Conservation (phyloP, 441 rosid genomes). For the Populus hybrid region DNA sequence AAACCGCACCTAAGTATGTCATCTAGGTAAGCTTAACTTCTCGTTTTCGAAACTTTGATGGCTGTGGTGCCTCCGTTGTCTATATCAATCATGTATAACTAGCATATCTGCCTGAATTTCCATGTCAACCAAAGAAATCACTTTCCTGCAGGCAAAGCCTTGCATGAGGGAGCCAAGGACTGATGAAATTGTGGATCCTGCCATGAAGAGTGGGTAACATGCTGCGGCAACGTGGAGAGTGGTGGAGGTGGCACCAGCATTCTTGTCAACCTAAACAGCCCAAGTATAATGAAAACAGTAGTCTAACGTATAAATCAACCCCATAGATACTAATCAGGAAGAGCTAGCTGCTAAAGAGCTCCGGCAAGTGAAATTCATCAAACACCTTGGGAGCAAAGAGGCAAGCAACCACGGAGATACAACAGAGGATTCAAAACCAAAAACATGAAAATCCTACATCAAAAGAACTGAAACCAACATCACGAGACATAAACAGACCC, state of each 20-base stretch:
- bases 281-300: neutral
- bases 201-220: conserved; percentile 61
- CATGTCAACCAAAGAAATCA: conserved; percentile 9
- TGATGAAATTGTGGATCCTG: conserved; percentile 75
- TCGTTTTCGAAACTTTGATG: neutral
- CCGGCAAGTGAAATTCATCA: neutral
- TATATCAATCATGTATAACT: neutral
- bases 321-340: neutral
- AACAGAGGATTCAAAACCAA: neutral
- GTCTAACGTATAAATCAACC: neutral
- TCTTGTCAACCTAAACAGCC: conserved; percentile 11
- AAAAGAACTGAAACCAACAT: neutral
- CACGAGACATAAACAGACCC: neutral
- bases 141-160: conserved; percentile 53
- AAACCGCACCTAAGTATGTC: neutral
- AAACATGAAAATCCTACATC: neutral
- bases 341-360: neutral
- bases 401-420: neutral
- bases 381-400: neutral
- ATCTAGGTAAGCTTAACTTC: neutral
- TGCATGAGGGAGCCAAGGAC: conserved; percentile 63
- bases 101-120: neutral
- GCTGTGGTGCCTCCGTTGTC: neutral
- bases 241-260: conserved; percentile 65
- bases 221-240: conserved; percentile 82